Evolutionary conservation across 2,329 filamentous ascomycete species (phyloP).

Genomic region (Aschersonia sp.): DNA sequence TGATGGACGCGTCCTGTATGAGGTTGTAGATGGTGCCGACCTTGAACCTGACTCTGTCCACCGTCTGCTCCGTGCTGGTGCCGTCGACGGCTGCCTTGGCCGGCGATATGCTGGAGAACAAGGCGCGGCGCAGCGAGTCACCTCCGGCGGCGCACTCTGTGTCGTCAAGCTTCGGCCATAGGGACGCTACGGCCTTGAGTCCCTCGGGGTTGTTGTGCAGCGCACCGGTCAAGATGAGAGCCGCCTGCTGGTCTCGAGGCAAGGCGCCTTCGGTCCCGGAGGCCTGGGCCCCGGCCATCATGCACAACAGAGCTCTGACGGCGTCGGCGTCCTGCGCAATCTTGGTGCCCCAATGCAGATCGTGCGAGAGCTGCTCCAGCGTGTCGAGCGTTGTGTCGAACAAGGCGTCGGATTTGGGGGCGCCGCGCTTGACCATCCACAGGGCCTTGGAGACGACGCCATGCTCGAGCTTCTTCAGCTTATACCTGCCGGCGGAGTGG

Average conservation of each 20-base stretch:
- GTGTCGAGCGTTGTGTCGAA: slow-evolving; percentile 38
- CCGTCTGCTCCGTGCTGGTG: slow-evolving; percentile 11
- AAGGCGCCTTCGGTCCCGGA: slow-evolving; percentile 11
- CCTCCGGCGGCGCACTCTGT: slow-evolving; percentile 19
- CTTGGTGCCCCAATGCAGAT: slow-evolving; percentile 55
- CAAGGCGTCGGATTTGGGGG: slow-evolving; percentile 13
- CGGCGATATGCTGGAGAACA: slow-evolving; percentile 28
- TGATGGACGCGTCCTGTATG: slow-evolving; percentile 36
- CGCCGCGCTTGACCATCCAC: slow-evolving; percentile 31
- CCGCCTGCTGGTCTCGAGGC: slow-evolving; percentile 35
- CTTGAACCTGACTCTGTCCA: slow-evolving; percentile 19
- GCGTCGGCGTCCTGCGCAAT: slow-evolving; percentile 41
- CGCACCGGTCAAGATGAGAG: slow-evolving; percentile 40
- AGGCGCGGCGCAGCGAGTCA: slow-evolving; percentile 17
- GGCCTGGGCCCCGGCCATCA: slow-evolving; percentile 24
- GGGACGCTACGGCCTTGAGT: slow-evolving; percentile 32
- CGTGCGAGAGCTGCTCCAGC: slow-evolving; percentile 51
- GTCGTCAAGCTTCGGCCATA: slow-evolving; percentile 28
- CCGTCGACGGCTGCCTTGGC: slow-evolving; percentile 6
- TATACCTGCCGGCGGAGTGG: slow-evolving; percentile 31
- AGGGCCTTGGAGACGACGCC: slow-evolving; percentile 26
- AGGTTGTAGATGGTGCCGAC: slow-evolving; percentile 41
- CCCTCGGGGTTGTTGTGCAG: slow-evolving; percentile 53
- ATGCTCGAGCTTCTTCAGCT: slow-evolving; percentile 35
- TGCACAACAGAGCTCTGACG: slow-evolving; percentile 40